Percentiles rank a stretch among this genome's conserved stretches.
Conservation (phyloP, 1,284 basidiomycete genomes). For the Ustilago sp. region DNA sequence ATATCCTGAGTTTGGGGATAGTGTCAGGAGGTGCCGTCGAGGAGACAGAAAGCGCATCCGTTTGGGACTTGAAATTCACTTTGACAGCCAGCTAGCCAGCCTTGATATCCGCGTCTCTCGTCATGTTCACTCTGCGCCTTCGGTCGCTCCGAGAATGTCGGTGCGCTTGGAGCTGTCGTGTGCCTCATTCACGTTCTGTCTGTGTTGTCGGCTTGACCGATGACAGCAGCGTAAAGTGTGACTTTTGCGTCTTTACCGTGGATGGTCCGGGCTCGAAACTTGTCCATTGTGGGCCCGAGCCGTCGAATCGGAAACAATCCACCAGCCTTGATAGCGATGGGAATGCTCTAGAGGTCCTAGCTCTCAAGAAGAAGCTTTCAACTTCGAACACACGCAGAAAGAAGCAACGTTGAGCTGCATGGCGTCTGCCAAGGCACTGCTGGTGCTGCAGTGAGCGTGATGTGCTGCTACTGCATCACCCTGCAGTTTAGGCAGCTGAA, state of each 20-base stretch:
- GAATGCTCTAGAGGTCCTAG: neutral
- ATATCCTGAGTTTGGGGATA: neutral
- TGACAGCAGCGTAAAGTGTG: neutral
- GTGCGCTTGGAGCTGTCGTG: neutral
- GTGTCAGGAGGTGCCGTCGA: slow-evolving; percentile 12
- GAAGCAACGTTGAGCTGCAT: neutral
- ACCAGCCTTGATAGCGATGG: neutral
- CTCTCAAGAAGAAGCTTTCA: neutral
- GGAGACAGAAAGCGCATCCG: neutral
- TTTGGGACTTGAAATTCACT: neutral
- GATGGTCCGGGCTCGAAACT: neutral
- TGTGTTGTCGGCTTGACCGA: neutral
- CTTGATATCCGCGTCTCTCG: neutral
- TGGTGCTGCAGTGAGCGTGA: neutral
- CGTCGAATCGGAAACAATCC: neutral
- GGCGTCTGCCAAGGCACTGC: slow-evolving; percentile 2
- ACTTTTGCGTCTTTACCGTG: neutral
- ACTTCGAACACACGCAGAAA: neutral
- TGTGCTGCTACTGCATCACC: neutral
- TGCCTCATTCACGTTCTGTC: neutral
- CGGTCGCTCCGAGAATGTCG: neutral
- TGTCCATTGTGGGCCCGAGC: neutral
- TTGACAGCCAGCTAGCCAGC: neutral
- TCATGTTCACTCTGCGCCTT: neutral
- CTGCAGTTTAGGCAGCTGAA: slow-evolving; percentile 1